Conservation (phyloP, 2,329 filamentous ascomycete genomes). For the Penicillium polonicum region DNA sequence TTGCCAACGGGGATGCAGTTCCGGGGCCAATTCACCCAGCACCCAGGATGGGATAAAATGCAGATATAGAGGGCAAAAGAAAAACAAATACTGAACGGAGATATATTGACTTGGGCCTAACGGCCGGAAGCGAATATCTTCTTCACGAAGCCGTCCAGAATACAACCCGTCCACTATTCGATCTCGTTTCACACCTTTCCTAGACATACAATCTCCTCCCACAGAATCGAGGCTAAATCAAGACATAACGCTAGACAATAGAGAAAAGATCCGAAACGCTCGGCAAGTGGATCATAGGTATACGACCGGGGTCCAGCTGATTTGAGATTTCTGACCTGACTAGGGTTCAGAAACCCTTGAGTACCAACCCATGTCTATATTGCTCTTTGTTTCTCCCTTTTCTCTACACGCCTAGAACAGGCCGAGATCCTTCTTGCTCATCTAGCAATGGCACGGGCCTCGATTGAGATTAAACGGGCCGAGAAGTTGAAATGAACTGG, state of each 20-base stretch:
- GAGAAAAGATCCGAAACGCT: slow-evolving; percentile 18
- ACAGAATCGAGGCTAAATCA: slow-evolving; percentile 11
- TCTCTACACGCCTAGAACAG: background rate
- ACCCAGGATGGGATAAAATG: background rate
- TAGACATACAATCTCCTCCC: slow-evolving; percentile 4
- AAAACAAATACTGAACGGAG: background rate
- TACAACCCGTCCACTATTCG: background rate
- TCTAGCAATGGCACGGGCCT: slow-evolving; percentile 4
- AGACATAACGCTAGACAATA: slow-evolving; percentile 14
- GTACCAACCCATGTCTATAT: slow-evolving; percentile 12
- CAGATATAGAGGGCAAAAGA: background rate
- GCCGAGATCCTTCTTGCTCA: background rate
- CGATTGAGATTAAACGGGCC: slow-evolving; percentile 4
- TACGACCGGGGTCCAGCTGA: slow-evolving; percentile 1
- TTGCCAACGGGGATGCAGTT: slow-evolving; percentile 8
- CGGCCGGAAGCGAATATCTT: background rate
- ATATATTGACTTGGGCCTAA: background rate
- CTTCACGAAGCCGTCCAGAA: background rate
- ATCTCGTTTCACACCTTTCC: slow-evolving; percentile 6
- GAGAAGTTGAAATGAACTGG: slow-evolving; percentile 10
- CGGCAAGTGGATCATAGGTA: slow-evolving; percentile 21
- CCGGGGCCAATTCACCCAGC: slow-evolving; percentile 1
- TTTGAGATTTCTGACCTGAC: slow-evolving; percentile 18
- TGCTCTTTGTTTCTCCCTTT: slow-evolving; percentile 1
- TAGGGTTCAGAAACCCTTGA: slow-evolving; percentile 21